A percentile compares a stretch with the other conserved stretches of the same genome.
Evolutionary conservation across 139 green algal genomes (phyloP).

Genomic region (Chlamydomonas eustigma): DNA sequence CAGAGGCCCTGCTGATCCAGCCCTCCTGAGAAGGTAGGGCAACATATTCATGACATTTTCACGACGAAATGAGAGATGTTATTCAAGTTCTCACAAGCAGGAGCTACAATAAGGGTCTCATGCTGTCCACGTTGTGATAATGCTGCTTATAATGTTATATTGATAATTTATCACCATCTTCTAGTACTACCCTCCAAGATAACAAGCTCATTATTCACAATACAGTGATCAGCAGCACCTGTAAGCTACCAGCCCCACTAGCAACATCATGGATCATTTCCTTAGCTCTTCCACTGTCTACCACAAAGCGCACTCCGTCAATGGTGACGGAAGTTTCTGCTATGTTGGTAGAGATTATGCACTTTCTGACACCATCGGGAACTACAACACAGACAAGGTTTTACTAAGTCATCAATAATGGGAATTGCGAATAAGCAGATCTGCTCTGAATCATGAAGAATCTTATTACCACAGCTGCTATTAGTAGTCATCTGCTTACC

Average conservation of each 20-base stretch:
- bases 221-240: too few species aligned
- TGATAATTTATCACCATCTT: too few species aligned
- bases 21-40: conserved; percentile 36
- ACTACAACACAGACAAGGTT: conserved; percentile 8
- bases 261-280: conserved; percentile 42
- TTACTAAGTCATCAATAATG: not conserved
- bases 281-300: conserved; percentile 38
- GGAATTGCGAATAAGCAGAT: not conserved
- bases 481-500: not conserved
- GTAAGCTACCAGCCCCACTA: conserved; percentile 30
- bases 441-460: too few species aligned
- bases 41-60: too few species aligned
- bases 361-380: conserved; percentile 44
- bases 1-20: conserved; percentile 38
- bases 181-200: too few species aligned
- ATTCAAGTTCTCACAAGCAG: too few species aligned
- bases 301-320: conserved; percentile 55
- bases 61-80: too few species aligned
- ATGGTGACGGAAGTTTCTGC: conserved; percentile 84
- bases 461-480: not conserved
- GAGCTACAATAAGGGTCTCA: too few species aligned
- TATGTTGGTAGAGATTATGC: conserved; percentile 81
- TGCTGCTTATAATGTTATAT: too few species aligned
- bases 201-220: too few species aligned
- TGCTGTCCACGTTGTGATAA: too few species aligned